Evolutionary conservation across 2,329 filamentous ascomycete genomes (phyloP), one percentile per base, ranked within the genome.

Genomic region (Pseudocercospora musae): DNA sequence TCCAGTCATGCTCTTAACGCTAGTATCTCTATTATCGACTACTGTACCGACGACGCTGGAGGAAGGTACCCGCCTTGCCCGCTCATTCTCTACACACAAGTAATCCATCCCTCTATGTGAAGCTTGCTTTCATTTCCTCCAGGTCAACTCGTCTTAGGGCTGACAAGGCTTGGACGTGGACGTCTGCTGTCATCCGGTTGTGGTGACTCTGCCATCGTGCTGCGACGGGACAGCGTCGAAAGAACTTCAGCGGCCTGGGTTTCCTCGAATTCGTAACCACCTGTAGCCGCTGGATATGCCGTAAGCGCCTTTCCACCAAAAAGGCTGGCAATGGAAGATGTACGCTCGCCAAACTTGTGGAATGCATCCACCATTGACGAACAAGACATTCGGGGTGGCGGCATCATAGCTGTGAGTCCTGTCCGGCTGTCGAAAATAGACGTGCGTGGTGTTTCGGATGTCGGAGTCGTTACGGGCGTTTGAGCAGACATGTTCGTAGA

Each of bases 211-310:
- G 64, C 57, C 27, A 49, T 54, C 15, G 60, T 62, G 48, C 62
- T 66, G 21, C 62, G 65, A 20, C 65, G 63, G 21, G 49, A 54
- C 15, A 69, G 50, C 9, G 60, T 60, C 2, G 63, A 52, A 5
- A 69, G 58, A 10, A 69, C 67, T 50, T 67, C 64, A 11, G 64
- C 63, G 8, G 67, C 67, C 37, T 68, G 57, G 10, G 57, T 63
- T 46, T 69, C 63, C 27, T 69, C 67, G 21, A 68, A 59, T 9
- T 66, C 66, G 59, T 65, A 69, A 15, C 67, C 67, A 4, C 62
- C 65, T 4, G 20, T 59, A 2, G 46, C 50, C 21, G 61, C 57
- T 10, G 67, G 66, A 40, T 69, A 69, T 8, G 67, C 62, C 40
- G 58, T 64, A 23, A 69, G 60, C 18, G 33, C 52, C 11, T 55